A percentile compares a stretch with the other conserved stretches of the same genome.
These are phyloP conservation scores for Sisymbrium altissimum DNA, from an alignment of 345 rosid genomes.

Conservation along the genomic window DNA sequence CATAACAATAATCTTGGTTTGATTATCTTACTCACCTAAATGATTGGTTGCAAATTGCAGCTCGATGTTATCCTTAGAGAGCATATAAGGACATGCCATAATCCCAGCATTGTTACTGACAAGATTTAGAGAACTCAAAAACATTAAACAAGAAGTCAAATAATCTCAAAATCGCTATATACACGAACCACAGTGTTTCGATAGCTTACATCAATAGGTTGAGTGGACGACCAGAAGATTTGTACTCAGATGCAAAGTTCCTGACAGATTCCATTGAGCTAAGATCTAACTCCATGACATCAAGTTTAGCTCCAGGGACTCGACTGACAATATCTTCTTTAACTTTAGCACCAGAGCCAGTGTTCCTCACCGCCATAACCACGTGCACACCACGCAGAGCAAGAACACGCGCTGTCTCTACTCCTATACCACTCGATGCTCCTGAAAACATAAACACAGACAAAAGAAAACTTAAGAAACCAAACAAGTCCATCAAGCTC, in stretches of 20 bases:
- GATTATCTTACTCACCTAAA: conserved; percentile 35
- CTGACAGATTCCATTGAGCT: conserved; percentile 55
- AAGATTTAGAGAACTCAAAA: not conserved
- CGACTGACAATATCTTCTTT: conserved; percentile 47
- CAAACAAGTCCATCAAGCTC: not conserved
- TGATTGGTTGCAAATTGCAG: conserved; percentile 59
- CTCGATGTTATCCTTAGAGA: conserved; percentile 55
- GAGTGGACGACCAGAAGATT: conserved; percentile 52
- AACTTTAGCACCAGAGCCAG: conserved; percentile 44
- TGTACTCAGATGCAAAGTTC: conserved; percentile 55
- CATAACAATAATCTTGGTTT: not conserved
- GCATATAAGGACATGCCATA: conserved; percentile 41
- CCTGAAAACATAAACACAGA: conserved; percentile 32
- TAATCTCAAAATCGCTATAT: not conserved
- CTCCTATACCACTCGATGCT: conserved; percentile 67
- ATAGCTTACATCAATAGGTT: conserved; percentile 56
- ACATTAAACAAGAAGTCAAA: not conserved
- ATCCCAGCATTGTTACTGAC: conserved; percentile 49
- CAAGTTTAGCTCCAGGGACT: conserved; percentile 56
- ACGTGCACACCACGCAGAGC: conserved; percentile 67
- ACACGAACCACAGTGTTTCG: not conserved
- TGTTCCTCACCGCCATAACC: conserved; percentile 58
- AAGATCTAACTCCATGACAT: conserved; percentile 68
- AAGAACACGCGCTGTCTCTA: conserved; percentile 63
- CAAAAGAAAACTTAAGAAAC: not conserved